phyloP scores from a whole-genome alignment of 1,284 basidiomycete genomes.

The Rhodotorula sp. region DNA sequence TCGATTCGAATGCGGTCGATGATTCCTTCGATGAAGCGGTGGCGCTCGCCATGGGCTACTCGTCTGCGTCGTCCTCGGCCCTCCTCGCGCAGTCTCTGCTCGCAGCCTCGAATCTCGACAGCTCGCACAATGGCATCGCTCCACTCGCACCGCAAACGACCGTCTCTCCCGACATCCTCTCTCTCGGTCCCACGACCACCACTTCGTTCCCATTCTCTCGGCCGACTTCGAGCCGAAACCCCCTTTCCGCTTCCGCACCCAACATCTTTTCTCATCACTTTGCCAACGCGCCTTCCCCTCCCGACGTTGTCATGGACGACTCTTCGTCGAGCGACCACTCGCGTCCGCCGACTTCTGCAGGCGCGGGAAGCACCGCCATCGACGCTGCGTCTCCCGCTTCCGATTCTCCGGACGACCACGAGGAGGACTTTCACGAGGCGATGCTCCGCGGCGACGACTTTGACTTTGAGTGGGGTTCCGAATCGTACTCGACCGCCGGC shows the following conservation, averaged over 20 bases:
- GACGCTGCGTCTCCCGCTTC: constrained; percentile 5
- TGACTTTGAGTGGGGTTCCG: constrained; percentile 40
- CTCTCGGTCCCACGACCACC: constrained; percentile 12
- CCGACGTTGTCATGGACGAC: constrained; percentile 31
- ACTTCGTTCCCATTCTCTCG: constrained; percentile 15
- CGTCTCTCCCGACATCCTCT: constrained; percentile 36
- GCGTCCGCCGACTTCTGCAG: neutral
- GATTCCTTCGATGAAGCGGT: constrained; percentile 4
- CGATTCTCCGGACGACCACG: constrained; percentile 20
- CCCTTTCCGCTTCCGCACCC: constrained; percentile 37
- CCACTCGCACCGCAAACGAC: neutral
- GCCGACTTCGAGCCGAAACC: neutral
- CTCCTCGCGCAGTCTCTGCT: constrained; percentile 38
- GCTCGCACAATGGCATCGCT: neutral
- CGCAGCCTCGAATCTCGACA: constrained; percentile 23
- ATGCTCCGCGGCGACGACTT: constrained; percentile 40
- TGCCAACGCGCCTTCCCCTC: constrained; percentile 17
- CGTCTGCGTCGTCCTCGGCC: constrained; percentile 32
- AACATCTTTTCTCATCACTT: constrained; percentile 39
- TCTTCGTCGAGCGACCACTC: constrained; percentile 9
- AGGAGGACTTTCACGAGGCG: constrained; percentile 40
- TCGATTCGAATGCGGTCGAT: constrained; percentile 8
- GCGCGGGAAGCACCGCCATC: neutral
- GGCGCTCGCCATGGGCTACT: constrained; percentile 21
- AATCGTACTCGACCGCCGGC: constrained; percentile 29